phyloP scores from a whole-genome alignment of 2,329 filamentous ascomycete genomes.

The Fusarium nurragi region DNA sequence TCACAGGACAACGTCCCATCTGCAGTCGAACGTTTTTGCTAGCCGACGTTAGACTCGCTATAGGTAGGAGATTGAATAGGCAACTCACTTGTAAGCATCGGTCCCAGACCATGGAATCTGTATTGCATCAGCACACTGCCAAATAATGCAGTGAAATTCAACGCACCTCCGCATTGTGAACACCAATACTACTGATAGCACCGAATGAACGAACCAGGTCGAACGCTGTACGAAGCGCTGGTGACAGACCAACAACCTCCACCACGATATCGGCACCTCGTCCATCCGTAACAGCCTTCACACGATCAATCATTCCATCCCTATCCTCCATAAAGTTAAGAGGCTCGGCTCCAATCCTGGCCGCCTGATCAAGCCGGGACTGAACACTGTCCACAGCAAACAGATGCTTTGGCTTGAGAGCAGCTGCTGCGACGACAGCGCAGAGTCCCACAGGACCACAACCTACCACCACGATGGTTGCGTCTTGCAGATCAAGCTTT shows the following conservation, averaged over 20 bases:
- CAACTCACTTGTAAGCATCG: slow-evolving; percentile 65
- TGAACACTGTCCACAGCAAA: slow-evolving; percentile 83
- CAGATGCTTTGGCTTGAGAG: slow-evolving; percentile 77
- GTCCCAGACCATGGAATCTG: slow-evolving; percentile 73
- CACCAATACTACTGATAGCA: slow-evolving; percentile 77
- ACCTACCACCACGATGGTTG: slow-evolving; percentile 81
- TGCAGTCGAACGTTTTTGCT: slow-evolving; percentile 79
- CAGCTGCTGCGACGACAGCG: slow-evolving; percentile 77
- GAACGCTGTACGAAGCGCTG: slow-evolving; percentile 74
- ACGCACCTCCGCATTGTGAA: slow-evolving; percentile 75
- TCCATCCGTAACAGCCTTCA: slow-evolving; percentile 79
- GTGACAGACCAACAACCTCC: slow-evolving; percentile 78
- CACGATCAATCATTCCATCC: slow-evolving; percentile 70
- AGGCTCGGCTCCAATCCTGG: slow-evolving; percentile 79
- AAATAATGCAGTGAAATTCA: fast-evolving
- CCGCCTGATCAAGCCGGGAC: slow-evolving; percentile 77
- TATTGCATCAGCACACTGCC: not conserved
- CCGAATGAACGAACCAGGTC: slow-evolving; percentile 77
- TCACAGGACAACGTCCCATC: slow-evolving; percentile 81
- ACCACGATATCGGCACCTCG: slow-evolving; percentile 87
- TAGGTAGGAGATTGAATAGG: not conserved
- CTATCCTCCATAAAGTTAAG: slow-evolving; percentile 78
- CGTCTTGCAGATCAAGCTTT: slow-evolving; percentile 49
- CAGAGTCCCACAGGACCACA: slow-evolving; percentile 89
- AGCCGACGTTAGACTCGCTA: slow-evolving; percentile 22